Evolutionary conservation across 2,329 filamentous ascomycete species (phyloP).

Genomic region (Paraconiothyrium brasiliense): DNA sequence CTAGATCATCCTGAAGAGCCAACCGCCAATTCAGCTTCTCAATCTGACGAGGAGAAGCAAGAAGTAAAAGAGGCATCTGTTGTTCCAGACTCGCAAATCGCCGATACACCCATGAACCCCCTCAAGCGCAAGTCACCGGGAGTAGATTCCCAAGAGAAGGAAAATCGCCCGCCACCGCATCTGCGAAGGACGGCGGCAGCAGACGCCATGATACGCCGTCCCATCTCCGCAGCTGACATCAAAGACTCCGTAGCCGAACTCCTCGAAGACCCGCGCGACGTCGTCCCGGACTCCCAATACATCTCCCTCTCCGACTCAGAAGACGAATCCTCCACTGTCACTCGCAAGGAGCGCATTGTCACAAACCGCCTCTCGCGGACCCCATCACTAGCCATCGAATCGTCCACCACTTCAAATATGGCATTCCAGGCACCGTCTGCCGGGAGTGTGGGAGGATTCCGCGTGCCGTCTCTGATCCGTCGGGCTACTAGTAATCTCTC

Average conservation of each 20-base stretch:
- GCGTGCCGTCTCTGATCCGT: constrained; percentile 75
- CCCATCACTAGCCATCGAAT: constrained; percentile 38
- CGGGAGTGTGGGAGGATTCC: constrained; percentile 60
- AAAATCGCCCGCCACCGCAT: constrained; percentile 63
- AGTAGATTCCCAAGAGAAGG: constrained; percentile 52
- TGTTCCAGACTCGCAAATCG: constrained; percentile 53
- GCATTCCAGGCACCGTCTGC: constrained; percentile 65
- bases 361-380: constrained; percentile 78
- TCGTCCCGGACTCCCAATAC: constrained; percentile 64
- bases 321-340: constrained; percentile 52
- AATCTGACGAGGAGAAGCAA: constrained; percentile 22
- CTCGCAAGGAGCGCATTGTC: constrained; percentile 49
- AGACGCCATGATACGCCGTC: constrained; percentile 55
- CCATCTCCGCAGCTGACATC: constrained; percentile 80
- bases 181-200: constrained; percentile 68
- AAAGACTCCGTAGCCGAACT: constrained; percentile 84
- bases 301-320: constrained; percentile 50
- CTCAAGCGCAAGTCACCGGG: constrained; percentile 52
- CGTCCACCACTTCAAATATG: constrained; percentile 46
- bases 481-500: constrained; percentile 70
- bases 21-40: constrained; percentile 36
- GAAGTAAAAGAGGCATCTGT: constrained; percentile 38
- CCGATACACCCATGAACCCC: constrained; percentile 32
- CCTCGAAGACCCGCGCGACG: constrained; percentile 70
- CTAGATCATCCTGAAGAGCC: constrained; percentile 62